Evolutionary conservation across 371 early-diverging fungal genomes (phyloP).

Genomic region (Mortierella sp.): DNA sequence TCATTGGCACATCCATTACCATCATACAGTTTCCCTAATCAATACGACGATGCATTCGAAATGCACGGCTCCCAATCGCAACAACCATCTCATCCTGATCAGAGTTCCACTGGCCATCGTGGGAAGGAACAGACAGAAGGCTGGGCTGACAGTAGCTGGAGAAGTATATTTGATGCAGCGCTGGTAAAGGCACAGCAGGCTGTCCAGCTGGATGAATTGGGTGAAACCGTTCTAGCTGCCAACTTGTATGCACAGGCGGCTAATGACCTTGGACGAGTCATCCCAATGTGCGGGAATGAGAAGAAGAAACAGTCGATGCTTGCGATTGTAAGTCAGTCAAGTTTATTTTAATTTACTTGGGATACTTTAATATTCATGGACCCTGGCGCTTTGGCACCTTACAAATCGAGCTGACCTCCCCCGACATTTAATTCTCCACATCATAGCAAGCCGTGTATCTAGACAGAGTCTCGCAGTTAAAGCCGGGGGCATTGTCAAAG

Average conservation of each 20-base stretch:
- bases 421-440: neutral
- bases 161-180: constrained; percentile 55
- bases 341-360: neutral
- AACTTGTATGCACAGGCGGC: constrained; percentile 57
- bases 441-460: constrained; percentile 50
- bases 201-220: constrained; percentile 53
- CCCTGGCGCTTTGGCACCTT: neutral
- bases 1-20: constrained; percentile 18
- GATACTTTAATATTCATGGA: neutral
- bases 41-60: constrained; percentile 17
- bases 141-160: constrained; percentile 42
- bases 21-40: constrained; percentile 20
- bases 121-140: constrained; percentile 21
- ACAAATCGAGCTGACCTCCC: neutral
- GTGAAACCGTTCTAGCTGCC: constrained; percentile 44
- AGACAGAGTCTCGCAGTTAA: constrained; percentile 32
- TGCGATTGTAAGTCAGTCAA: constrained; percentile 44
- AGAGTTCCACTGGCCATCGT: neutral
- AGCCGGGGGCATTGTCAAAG: neutral
- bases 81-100: constrained; percentile 9
- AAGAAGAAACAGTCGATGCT: constrained; percentile 58
- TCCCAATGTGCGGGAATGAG: constrained; percentile 53
- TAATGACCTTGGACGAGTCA: constrained; percentile 52
- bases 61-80: neutral
- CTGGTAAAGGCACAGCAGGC: constrained; percentile 58